Evolutionary conservation across 352 stramenopile genomes (phyloP), one percentile per base, ranked within the genome.

Genomic region (Phytophthora podocarpi): DNA sequence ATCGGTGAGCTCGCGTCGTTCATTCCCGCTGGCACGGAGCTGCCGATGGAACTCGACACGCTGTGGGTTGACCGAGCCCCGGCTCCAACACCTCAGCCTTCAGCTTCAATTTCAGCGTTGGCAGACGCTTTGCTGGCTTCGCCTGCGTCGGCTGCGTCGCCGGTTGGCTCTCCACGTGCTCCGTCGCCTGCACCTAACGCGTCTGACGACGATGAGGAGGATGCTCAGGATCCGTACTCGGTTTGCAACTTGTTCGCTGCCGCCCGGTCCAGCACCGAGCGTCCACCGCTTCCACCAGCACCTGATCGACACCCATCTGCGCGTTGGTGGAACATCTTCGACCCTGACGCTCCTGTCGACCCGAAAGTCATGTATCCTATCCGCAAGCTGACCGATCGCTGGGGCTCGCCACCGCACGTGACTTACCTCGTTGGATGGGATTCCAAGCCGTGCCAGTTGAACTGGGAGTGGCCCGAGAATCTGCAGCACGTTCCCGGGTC

Each of bases 381-480:
- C 11, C 16, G 31, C 1, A 12, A 26, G 12, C 15, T 28, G 3
- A 18, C 45, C 13, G 47, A 55, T 35, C 47, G 32, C 2, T 45
- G 21, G 5, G 47, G n/a, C n/a, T 26, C 30, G 8, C 47, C 47
- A 12, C 47, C 21, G 3, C 47, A 55, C 47, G 34, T 55, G 10
- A 21, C 47, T 23, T 45, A 35, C 32, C 45, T 16, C 23, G 30
- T 16, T 20, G 37, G n/a, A 32, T 53, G 47, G 47, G 8, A 34
- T 10, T 18, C 20, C 13, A 13, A 2, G 6, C 34, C 47, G 31
- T 45, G 20, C 6, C 31, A 55, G 11, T 15, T 55, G 32, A 55
- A 5, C 15, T 55, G 47, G 47, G 32, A 45, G 32, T 56, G 47
- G 34, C 34, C 23, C 5, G 32, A 56, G 15, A 28, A 45, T 8